These are phyloP conservation scores for Verticillium longisporum DNA, from an alignment of 2,329 filamentous ascomycete species.

Conservation along the genomic window DNA sequence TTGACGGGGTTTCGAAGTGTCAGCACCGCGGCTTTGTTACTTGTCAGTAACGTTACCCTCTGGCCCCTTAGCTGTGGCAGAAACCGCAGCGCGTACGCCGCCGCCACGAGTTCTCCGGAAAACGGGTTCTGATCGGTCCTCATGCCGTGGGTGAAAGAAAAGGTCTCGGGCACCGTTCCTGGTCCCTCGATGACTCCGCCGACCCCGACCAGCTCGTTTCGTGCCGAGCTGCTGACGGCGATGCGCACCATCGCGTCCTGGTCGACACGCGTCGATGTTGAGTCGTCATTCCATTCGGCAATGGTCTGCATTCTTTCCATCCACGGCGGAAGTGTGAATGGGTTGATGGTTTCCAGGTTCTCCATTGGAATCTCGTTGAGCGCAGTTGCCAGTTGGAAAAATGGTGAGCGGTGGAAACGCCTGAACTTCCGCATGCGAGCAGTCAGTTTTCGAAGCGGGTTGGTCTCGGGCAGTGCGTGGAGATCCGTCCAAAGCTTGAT, in stretches of 20 bases:
- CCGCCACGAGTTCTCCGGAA: slow-evolving; percentile 11
- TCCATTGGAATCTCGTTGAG: slow-evolving; percentile 13
- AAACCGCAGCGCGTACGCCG: slow-evolving; percentile 9
- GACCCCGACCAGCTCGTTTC: slow-evolving; percentile 13
- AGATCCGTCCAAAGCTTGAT: slow-evolving; percentile 5
- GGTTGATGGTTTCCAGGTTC: slow-evolving; percentile 8
- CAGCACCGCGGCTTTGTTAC: slow-evolving; percentile 12
- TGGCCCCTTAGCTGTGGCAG: slow-evolving; percentile 4
- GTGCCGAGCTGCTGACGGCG: slow-evolving; percentile 12
- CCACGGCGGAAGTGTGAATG: slow-evolving; percentile 7
- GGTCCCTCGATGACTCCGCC: slow-evolving; percentile 6
- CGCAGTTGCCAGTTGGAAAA: background rate
- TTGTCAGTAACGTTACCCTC: slow-evolving; percentile 8
- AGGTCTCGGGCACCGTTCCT: slow-evolving; percentile 5
- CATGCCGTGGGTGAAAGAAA: slow-evolving; percentile 12
- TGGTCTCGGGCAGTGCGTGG: slow-evolving; percentile 4
- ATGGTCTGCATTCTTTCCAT: slow-evolving; percentile 5
- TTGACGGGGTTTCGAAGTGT: slow-evolving; percentile 9
- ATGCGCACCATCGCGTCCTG: background rate
- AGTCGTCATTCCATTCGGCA: background rate
- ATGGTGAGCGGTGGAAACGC: background rate
- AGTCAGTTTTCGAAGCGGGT: slow-evolving; percentile 3
- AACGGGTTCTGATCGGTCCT: slow-evolving; percentile 14
- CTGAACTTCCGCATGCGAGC: background rate
- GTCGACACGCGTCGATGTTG: background rate